Percentiles rank a stretch among this genome's conserved stretches.
Conservation (phyloP, 2,329 filamentous ascomycete genomes). For the Aspergillus intermedius region DNA sequence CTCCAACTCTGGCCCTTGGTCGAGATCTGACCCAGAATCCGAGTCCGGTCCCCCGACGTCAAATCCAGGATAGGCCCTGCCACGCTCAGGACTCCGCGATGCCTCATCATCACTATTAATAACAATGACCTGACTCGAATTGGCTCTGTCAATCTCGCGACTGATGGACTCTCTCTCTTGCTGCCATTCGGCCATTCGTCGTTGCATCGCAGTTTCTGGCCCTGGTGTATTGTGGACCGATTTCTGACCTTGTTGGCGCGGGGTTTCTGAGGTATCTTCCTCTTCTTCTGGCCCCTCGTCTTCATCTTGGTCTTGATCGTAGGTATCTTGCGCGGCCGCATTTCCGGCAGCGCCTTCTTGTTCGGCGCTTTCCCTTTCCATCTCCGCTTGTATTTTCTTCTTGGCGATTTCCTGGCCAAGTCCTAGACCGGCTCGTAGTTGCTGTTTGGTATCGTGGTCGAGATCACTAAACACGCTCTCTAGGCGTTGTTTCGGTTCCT, state of each 20-base stretch:
- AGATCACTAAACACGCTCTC: conserved; percentile 34
- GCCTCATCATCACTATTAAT: conserved; percentile 35
- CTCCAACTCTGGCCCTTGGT: conserved; percentile 1
- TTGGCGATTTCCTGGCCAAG: conserved; percentile 40
- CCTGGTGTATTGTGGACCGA: conserved; percentile 8
- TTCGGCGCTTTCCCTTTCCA: conserved; percentile 6
- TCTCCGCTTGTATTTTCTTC: conserved; percentile 17
- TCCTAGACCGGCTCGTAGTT: conserved; percentile 35
- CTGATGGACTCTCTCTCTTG: conserved; percentile 40
- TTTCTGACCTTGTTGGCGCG: conserved; percentile 1
- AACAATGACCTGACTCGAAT: conserved; percentile 38
- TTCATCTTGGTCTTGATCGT: not conserved
- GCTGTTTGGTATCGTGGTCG: conserved; percentile 30
- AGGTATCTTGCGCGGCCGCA: conserved; percentile 2
- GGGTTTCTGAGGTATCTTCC: conserved; percentile 1
- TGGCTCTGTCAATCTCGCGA: conserved; percentile 38
- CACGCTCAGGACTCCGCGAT: conserved; percentile 3
- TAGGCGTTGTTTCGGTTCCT: conserved; percentile 21
- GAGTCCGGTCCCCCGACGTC: not conserved
- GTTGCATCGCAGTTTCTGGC: conserved; percentile 17
- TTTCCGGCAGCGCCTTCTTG: conserved; percentile 3
- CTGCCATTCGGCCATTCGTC: conserved; percentile 38
- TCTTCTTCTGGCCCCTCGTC: conserved; percentile 3
- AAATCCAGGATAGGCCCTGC: not conserved
- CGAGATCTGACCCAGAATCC: not conserved